A percentile compares a stretch with the other conserved stretches of the same genome.
These are phyloP conservation scores for Botryotinia convoluta DNA, from an alignment of 2,329 filamentous ascomycete genomes.

Conservation along the genomic window DNA sequence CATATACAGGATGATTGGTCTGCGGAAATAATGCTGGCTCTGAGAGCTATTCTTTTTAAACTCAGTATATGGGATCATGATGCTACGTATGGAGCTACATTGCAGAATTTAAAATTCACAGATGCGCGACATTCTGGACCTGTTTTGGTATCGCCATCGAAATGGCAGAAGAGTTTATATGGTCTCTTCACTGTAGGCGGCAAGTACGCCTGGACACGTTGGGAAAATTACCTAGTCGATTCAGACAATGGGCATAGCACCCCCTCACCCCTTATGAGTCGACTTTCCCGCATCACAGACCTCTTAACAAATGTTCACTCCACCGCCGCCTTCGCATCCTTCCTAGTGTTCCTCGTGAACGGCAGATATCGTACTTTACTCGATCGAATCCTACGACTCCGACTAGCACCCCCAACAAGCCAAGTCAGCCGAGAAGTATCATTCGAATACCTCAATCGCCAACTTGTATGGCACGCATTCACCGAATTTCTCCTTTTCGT, in stretches of 20 bases:
- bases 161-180: conserved; percentile 79
- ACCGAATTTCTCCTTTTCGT: conserved; percentile 98
- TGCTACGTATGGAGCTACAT: conserved; percentile 86
- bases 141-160: conserved; percentile 68
- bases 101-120: conserved; percentile 88
- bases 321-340: conserved; percentile 76
- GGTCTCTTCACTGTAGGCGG: conserved; percentile 84
- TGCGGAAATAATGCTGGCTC: conserved; percentile 74
- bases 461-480: conserved; percentile 99
- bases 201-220: conserved; percentile 85
- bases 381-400: conserved; percentile 79
- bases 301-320: conserved; percentile 72
- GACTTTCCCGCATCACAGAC: conserved; percentile 68
- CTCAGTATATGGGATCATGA: conserved; percentile 95
- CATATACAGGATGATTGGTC: conserved; percentile 84
- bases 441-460: conserved; percentile 95
- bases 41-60: conserved; percentile 85
- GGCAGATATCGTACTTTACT: conserved; percentile 88
- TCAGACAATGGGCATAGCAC: conserved; percentile 73
- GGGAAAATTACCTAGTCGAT: conserved; percentile 81
- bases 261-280: conserved; percentile 49
- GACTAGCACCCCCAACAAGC: conserved; percentile 78
- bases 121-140: conserved; percentile 69
- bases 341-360: conserved; percentile 86
- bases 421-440: conserved; percentile 89